Evolutionary conservation across 1,284 basidiomycete species (phyloP).

Genomic region (Xerocomus nothofagi): DNA sequence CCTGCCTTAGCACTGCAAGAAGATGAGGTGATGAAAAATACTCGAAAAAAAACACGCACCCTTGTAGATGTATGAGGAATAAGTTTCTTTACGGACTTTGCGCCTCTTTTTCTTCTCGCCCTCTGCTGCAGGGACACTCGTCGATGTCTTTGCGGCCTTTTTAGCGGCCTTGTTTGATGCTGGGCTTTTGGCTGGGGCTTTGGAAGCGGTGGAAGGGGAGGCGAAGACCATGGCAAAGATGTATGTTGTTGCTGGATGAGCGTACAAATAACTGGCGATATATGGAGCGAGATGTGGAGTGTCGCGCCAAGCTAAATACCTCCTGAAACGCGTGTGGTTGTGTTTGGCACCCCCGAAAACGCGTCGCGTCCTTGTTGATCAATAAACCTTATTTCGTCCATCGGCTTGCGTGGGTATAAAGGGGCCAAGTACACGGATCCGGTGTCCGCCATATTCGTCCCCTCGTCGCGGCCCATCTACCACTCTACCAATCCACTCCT

Average conservation of each 20-base stretch:
- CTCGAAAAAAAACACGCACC: conserved; percentile 48
- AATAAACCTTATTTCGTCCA: conserved; percentile 31
- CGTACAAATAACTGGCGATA: conserved; percentile 12
- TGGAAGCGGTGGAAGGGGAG: conserved; percentile 67
- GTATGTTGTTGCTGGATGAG: conserved; percentile 47
- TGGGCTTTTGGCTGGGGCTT: conserved; percentile 76
- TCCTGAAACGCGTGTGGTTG: conserved; percentile 39
- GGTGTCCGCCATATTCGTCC: conserved; percentile 7
- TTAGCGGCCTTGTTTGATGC: conserved; percentile 81
- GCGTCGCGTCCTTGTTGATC: conserved; percentile 41
- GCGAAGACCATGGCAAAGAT: conserved; percentile 42
- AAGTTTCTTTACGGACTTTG: conserved; percentile 88
- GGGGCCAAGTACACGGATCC: not conserved
- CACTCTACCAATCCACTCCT: conserved; percentile 1
- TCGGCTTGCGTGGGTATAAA: conserved; percentile 31
- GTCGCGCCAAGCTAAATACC: conserved; percentile 23
- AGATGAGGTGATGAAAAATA: conserved; percentile 35
- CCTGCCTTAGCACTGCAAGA: conserved; percentile 62
- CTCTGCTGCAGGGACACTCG: conserved; percentile 50
- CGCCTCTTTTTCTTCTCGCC: conserved; percentile 89
- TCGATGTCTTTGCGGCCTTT: conserved; percentile 73
- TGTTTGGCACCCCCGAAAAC: conserved; percentile 39
- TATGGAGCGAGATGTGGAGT: not conserved
- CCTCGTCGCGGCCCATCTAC: conserved; percentile 9
- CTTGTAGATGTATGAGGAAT: conserved; percentile 94